phyloP scores from a whole-genome alignment of 1,284 basidiomycete species.

The Cutaneotrichosporon spelunceum region DNA sequence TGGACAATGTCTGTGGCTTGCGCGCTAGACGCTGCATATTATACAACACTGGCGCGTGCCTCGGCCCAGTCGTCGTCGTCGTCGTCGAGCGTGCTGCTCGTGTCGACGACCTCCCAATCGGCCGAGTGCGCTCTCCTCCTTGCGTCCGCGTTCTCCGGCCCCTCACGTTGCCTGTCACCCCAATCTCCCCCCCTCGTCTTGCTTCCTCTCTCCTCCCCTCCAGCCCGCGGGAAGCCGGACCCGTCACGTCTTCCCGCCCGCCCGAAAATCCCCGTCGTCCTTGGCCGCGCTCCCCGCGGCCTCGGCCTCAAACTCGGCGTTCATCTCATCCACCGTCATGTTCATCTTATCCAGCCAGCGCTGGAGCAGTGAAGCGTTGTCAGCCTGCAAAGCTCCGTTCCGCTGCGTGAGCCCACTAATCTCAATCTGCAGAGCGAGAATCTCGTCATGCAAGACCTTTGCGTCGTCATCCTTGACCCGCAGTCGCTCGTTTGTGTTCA shows the following conservation, averaged over 20 bases:
- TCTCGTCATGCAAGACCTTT: constrained; percentile 91
- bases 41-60: constrained; percentile 16
- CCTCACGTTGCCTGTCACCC: not conserved
- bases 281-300: constrained; percentile 8
- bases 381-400: constrained; percentile 77
- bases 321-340: constrained; percentile 88
- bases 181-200: too few relatives aligned
- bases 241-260: constrained; percentile 33
- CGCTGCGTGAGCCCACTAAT: constrained; percentile 82
- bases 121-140: constrained; percentile 2
- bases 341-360: constrained; percentile 95
- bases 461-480: constrained; percentile 82
- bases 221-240: constrained; percentile 15
- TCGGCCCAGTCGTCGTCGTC: constrained; percentile 24
- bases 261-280: constrained; percentile 36
- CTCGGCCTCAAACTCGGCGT: constrained; percentile 61
- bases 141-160: not conserved
- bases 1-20: not conserved
- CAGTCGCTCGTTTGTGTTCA: constrained; percentile 79
- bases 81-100: constrained; percentile 10
- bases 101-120: constrained; percentile 22
- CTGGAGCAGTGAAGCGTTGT: constrained; percentile 91
- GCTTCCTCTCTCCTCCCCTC: not conserved
- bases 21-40: constrained; percentile 1
- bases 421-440: constrained; percentile 83